phyloP scores from a whole-genome alignment of 2,329 filamentous ascomycete species.

The Fusarium sp. region DNA sequence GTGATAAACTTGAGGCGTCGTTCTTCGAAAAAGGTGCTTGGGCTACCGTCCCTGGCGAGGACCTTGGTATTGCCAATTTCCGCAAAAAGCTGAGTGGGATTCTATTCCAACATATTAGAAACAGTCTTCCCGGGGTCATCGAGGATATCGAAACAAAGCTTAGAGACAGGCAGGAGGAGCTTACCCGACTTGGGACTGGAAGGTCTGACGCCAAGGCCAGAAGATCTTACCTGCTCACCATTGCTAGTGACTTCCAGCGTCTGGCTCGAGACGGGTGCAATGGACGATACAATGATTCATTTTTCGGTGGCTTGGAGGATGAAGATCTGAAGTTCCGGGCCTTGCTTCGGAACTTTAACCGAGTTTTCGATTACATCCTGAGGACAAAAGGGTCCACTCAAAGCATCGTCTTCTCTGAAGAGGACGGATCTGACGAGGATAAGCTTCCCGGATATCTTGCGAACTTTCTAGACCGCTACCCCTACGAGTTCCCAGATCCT shows the following conservation, averaged over 20 bases:
- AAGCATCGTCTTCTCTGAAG: constrained; percentile 21
- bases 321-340: constrained; percentile 48
- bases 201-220: constrained; percentile 42
- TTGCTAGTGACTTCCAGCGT: constrained; percentile 53
- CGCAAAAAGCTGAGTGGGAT: neutral
- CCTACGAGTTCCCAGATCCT: constrained; percentile 50
- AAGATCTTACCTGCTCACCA: constrained; percentile 50
- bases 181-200: neutral
- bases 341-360: constrained; percentile 48
- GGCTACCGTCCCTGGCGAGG: constrained; percentile 32
- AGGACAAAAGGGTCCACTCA: constrained; percentile 40
- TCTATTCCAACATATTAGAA: neutral
- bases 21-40: constrained; percentile 51
- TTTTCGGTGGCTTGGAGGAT: constrained; percentile 50
- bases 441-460: constrained; percentile 47
- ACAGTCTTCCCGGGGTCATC: constrained; percentile 5
- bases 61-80: neutral
- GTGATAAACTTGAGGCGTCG: constrained; percentile 49
- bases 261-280: constrained; percentile 47
- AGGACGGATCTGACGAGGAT: neutral
- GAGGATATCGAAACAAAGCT: constrained; percentile 46
- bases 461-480: constrained; percentile 39
- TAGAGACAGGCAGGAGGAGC: constrained; percentile 18
- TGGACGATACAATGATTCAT: constrained; percentile 51
- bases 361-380: constrained; percentile 48